Base-by-base conservation (phyloP, 495 filamentous ascomycete species). In the Xylaria bambusicola region DNA sequence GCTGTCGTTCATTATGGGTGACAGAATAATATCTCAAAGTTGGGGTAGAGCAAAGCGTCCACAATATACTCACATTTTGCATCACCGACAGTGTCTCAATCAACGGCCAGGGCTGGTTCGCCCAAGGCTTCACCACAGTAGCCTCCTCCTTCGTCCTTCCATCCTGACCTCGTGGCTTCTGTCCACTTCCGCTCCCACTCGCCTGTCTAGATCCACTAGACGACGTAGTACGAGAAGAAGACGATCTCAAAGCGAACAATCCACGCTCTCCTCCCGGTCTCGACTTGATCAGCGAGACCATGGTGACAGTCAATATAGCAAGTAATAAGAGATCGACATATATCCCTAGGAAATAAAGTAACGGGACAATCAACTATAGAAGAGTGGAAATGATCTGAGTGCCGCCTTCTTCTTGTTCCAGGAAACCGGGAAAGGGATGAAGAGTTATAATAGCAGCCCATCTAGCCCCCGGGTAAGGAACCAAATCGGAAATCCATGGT, bases 101-200 rank as follows among this genome's bases (percentile, higher is more conserved):
- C 4, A 75, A 56, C 3, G 62, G 58, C 63, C 72, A 75, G 0
- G 73, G 71, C 8, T 61, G 62, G 35, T 75, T 66, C 15, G 64
- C 71, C 73, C 71, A 75, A 56, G 67, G 70, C 21, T 63, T 71
- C 36, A 35, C n/a, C 7, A 41, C 36, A 21, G 17, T n/a, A 24
- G 18, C 24, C 13, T 33, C 29, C 0, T 10, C 29, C 23, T 49
- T 29, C 7, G 12, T 15, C 10, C 38, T 49, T n/a, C 23, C 42
- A 48, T 36, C 17, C 10, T 21, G 18, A 13, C 31, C 23, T 24
- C n/a, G 29, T 33, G 29, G 2, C 49, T 15, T 24, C 21, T 15
- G 2, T n/a, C n/a, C n/a, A 20, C 13, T 38, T 33, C 18, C 54
- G 38, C 29, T 42, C 36, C 46, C 33, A 17, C 23, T 35, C n/a